Evolutionary conservation across 306 rosid genomes (phyloP).

Genomic region (Citrullus amarus): DNA sequence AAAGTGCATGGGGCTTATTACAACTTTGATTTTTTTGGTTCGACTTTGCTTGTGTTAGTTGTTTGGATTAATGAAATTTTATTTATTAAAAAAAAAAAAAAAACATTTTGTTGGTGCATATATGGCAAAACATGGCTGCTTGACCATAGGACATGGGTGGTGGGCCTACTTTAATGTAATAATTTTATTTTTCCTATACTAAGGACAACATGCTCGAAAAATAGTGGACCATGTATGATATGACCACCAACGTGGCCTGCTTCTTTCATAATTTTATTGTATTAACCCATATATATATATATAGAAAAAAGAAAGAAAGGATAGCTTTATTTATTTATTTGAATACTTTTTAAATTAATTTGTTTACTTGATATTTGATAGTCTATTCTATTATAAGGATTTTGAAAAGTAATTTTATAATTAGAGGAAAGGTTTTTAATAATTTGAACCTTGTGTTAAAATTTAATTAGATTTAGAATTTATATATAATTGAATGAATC

Average conservation of each 20-base stretch:
- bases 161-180: not conserved
- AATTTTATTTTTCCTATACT: not conserved
- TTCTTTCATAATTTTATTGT: not conserved
- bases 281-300: no score
- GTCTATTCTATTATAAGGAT: no score
- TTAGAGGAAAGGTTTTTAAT: not conserved
- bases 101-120: not conserved
- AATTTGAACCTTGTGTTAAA: not conserved
- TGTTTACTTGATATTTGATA: no score
- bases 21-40: no score
- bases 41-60: no score
- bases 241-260: not conserved
- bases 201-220: not conserved
- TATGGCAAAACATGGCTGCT: not conserved
- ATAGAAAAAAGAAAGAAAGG: no score
- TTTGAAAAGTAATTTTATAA: no score
- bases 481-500: not conserved
- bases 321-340: no score
- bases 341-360: no score
- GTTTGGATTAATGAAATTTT: no score
- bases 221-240: not conserved
- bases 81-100: not conserved
- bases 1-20: no score
- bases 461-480: not conserved
- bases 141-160: not conserved